phyloP scores from a whole-genome alignment of 2,329 filamentous ascomycete species.

The Celoporthe dispersa region DNA sequence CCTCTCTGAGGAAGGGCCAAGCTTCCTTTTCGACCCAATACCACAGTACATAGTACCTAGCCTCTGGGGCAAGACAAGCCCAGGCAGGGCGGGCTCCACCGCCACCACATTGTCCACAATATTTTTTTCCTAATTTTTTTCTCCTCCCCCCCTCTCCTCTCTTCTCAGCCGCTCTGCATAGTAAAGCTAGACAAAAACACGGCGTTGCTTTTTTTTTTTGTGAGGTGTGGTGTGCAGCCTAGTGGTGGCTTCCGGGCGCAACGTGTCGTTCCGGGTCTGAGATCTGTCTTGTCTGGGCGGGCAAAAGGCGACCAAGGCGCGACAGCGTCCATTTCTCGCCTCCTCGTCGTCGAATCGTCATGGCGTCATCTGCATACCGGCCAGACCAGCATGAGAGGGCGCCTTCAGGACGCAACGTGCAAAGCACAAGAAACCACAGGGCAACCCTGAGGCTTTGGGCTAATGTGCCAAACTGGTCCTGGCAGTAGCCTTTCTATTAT shows the following conservation, averaged over 20 bases:
- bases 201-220: not conserved
- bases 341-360: not conserved
- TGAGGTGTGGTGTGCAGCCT: not conserved
- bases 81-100: slow-evolving; percentile 6
- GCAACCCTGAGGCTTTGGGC: not conserved
- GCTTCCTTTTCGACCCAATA: not conserved
- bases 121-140: not conserved
- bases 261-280: not conserved
- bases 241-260: not conserved
- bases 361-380: not conserved
- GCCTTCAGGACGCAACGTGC: not conserved
- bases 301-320: not conserved
- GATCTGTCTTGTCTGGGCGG: not conserved
- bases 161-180: not conserved
- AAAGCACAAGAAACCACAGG: not conserved
- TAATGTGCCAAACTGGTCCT: not conserved
- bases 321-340: not conserved
- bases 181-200: not conserved
- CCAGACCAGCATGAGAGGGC: not conserved
- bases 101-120: slow-evolving; percentile 19
- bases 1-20: not conserved
- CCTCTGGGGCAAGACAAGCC: slow-evolving; percentile 1
- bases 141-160: not conserved
- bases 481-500: not conserved
- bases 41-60: not conserved